Evolutionary conservation across 106 monocot species (phyloP).

Genomic region (Allium sativum): DNA sequence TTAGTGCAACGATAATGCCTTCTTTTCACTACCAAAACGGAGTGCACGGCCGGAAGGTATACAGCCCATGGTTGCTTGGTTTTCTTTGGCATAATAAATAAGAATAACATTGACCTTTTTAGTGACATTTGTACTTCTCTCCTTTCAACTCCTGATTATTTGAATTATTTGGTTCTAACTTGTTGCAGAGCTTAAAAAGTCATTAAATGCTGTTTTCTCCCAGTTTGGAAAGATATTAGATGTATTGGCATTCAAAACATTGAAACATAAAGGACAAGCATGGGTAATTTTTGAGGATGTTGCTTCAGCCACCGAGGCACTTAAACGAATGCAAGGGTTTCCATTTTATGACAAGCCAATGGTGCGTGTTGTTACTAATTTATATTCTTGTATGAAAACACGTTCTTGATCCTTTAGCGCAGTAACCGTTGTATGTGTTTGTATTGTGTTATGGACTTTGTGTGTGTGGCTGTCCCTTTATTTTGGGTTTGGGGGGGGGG

Average conservation of each 20-base stretch:
- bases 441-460: too few relatives aligned
- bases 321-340: slow-evolving; percentile 78
- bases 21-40: too few relatives aligned
- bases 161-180: not conserved
- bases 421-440: too few relatives aligned
- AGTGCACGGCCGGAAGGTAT: too few relatives aligned
- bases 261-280: slow-evolving; percentile 97
- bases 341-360: slow-evolving; percentile 91
- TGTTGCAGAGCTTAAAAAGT: slow-evolving; percentile 82
- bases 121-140: not conserved
- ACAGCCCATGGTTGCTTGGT: too few relatives aligned
- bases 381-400: too few relatives aligned
- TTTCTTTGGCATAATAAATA: too few relatives aligned
- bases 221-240: slow-evolving; percentile 98
- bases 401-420: too few relatives aligned
- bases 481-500: too few relatives aligned
- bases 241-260: slow-evolving; percentile 92
- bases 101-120: not conserved
- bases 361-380: slow-evolving; percentile 27
- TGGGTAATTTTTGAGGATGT: slow-evolving; percentile 91
- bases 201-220: slow-evolving; percentile 78
- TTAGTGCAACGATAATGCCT: too few relatives aligned
- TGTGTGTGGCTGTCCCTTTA: too few relatives aligned
- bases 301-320: slow-evolving; percentile 64
- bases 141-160: not conserved